Base-by-base conservation (phyloP, 768 basidiomycete genomes). In the Rickenella mellea region DNA sequence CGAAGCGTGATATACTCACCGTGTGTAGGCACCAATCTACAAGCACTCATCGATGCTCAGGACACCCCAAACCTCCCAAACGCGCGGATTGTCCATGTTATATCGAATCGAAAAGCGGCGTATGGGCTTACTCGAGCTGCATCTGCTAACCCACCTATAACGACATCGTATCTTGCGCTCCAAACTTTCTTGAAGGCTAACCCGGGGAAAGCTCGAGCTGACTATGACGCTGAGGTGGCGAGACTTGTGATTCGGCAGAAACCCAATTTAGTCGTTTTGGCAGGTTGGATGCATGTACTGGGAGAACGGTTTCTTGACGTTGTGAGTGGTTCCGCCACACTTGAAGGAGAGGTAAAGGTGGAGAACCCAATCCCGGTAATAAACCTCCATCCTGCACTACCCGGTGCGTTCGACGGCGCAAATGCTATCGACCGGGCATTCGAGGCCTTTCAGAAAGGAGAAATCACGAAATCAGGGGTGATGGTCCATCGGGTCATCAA, bases 231-330 rank as follows among this genome's bases (percentile, higher is more conserved):
- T 2, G 85, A 88, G 55, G 73, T 93, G 1, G 89, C 88, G 6
- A 63, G 73, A 25, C 70, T 78, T 40, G 78, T 90, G 3, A 54
- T 84, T 5, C 56, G 62, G 20, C 74, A 67, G 15, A 62, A 65
- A 25, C 94, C 94, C 0, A 88, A 97, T 60, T 58, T 94, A 20
- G 75, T 98, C 37, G 86, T 98, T 6, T 71, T 98, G n/a, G 96
- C 94, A 0, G 96, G 96, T 0, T 99, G 91, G 89, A 97, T 99
- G 94, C 93, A 98, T 55, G 88, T 98, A 53, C 71, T 97, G 45
- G 79, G 82, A 44, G 81, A 87, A 40, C 66, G 65, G 0, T 97
- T 97, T 60, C 61, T 98, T 45, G 75, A 87, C 15, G 68, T 78
- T 25, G 57, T 88, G 39, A 66, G 70, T 37, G 73, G 74, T 6